Percentiles rank a stretch among this genome's conserved stretches.
These are phyloP conservation scores for Picea glauca DNA, from an alignment of 75 land plant species.

Conservation along the genomic window DNA sequence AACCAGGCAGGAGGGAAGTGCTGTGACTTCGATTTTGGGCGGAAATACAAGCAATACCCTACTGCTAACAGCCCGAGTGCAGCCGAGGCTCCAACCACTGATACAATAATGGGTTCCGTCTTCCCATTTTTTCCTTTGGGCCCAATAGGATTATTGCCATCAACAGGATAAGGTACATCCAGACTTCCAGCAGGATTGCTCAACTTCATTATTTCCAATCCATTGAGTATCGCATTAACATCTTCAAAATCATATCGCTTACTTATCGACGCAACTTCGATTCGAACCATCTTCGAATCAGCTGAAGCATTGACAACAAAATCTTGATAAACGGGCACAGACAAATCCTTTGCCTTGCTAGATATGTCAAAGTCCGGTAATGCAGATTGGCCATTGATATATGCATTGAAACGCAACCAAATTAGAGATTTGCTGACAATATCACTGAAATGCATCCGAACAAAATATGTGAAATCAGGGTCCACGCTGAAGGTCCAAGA, in stretches of 20 bases:
- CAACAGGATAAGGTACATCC: conserved; percentile 10
- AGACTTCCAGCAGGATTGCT: background rate
- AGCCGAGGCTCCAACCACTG: conserved; percentile 19
- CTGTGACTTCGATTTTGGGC: too few species aligned
- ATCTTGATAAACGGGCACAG: too few species aligned
- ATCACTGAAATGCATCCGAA: conserved; percentile 84
- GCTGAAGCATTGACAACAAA: too few species aligned
- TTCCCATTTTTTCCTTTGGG: background rate
- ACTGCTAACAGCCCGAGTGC: conserved; percentile 22
- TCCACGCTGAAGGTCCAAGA: conserved; percentile 31
- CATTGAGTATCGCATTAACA: too few species aligned
- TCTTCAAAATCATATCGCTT: conserved; percentile 38
- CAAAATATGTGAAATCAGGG: conserved; percentile 46
- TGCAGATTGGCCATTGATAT: too few species aligned
- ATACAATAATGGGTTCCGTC: too few species aligned
- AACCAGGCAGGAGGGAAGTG: too few species aligned
- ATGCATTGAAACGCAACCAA: background rate
- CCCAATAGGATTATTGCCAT: conserved; percentile 20
- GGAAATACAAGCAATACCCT: too few species aligned
- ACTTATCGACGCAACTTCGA: conserved; percentile 35
- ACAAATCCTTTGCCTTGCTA: too few species aligned
- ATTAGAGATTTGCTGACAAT: conserved; percentile 41
- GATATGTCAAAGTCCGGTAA: too few species aligned
- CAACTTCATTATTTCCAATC: too few species aligned
- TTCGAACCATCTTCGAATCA: too few species aligned